Base-by-base conservation (phyloP, 768 basidiomycete genomes). In the Mrakia gelida region DNA sequence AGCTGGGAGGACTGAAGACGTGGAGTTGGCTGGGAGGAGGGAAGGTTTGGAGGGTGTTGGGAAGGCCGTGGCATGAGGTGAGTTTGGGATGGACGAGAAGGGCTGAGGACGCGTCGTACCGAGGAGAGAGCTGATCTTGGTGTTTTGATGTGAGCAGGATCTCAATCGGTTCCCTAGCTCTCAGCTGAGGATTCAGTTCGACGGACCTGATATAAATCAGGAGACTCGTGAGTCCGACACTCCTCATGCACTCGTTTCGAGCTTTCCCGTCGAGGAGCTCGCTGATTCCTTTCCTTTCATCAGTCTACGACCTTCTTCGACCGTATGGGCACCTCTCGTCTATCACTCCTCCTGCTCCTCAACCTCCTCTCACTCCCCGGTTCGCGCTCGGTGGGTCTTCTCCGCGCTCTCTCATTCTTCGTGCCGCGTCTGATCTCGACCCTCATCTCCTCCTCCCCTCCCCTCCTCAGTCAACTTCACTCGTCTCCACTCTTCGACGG, bases 191-290 rank as follows among this genome's bases (percentile, higher is more conserved):
- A 88, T 96, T n/a, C 85, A 89, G 9, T 98, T 96, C 80, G 92
- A 96, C 45, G 96, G 96, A 0, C 91, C 93, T 0, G 95, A 97
- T 82, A 85, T 95, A 2, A 87, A 88, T 41, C 93, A 95, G 81
- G 92, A 95, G 32, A 32, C 49, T 16, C 62, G 59, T 59, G 59
- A 59, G 59, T 59, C 8, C 7, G 11, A 28, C 28, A 11, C 8
- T 11, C 56, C 26, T 56, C 23, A 7, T 10, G 3, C 56, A 5
- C 59, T 23, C 59, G 26, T 28, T 2, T 26, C 59, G 59, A 59
- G 28, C 26, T 13, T 13, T 7, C 26, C 9, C 9, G 1, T n/a
- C 59, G 26, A 28, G 26, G 5, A 13, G 10, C 26, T 59, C 28
- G 59, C 28, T 59, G 18, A 52, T 18, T 7, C 49, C 18, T 16